Conservation (phyloP, 805 yeast species). For the Novakomyces olei region DNA sequence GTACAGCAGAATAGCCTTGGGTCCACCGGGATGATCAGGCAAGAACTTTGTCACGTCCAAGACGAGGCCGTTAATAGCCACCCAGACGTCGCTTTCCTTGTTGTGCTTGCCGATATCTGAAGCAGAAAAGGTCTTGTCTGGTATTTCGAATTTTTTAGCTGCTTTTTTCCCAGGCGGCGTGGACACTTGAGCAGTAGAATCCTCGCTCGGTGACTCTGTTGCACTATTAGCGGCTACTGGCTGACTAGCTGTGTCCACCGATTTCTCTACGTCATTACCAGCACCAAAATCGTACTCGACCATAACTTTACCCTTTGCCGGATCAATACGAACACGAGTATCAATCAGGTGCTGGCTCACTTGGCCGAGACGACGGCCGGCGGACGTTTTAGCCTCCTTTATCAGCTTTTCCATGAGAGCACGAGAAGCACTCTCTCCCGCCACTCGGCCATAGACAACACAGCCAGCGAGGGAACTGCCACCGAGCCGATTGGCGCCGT, state of each 20-base stretch:
- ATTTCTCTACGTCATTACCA: too few species aligned
- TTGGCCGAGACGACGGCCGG: conserved; percentile 21
- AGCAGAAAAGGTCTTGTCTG: too few species aligned
- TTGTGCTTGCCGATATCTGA: conserved; percentile 25
- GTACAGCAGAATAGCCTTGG: conserved; percentile 38
- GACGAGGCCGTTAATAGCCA: conserved; percentile 44
- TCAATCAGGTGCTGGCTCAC: conserved; percentile 19
- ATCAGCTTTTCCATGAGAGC: conserved; percentile 16
- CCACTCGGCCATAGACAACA: conserved; percentile 30
- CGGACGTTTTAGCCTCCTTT: conserved; percentile 11
- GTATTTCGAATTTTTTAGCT: too few species aligned
- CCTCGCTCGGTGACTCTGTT: too few species aligned
- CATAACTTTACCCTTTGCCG: conserved; percentile 16
- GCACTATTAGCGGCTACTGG: too few species aligned
- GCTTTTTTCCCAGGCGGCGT: too few species aligned
- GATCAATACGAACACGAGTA: conserved; percentile 15
- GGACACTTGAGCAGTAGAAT: too few species aligned
- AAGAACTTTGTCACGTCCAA: conserved; percentile 38
- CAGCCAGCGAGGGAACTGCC: conserved; percentile 35
- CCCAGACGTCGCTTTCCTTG: conserved; percentile 49
- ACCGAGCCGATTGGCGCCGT: conserved; percentile 33
- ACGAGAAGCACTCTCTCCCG: conserved; percentile 21
- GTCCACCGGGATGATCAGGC: conserved; percentile 46
- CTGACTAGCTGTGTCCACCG: too few species aligned
- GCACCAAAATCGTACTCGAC: too few species aligned